Conservation (phyloP, 2,329 filamentous ascomycete species). For the Diaporthe aspalathi region DNA sequence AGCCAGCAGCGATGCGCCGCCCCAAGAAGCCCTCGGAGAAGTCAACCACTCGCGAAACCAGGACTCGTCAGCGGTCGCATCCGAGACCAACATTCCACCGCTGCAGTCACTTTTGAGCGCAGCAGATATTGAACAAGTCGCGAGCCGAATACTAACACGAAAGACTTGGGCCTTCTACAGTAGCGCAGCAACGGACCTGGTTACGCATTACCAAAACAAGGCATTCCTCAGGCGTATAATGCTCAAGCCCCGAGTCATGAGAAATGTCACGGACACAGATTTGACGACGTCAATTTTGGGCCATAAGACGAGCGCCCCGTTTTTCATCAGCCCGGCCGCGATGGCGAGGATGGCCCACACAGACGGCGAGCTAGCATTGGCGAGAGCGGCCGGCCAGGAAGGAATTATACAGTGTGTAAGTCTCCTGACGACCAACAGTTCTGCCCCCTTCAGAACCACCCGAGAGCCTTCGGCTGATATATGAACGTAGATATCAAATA, state of each 20-base stretch:
- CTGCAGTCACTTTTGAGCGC: constrained; percentile 18
- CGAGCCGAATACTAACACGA: constrained; percentile 56
- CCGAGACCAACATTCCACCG: neutral
- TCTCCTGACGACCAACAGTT: too few species aligned
- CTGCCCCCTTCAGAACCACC: too few species aligned
- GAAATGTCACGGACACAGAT: constrained; percentile 57
- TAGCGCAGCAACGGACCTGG: constrained; percentile 63
- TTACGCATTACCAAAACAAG: constrained; percentile 62
- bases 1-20: constrained; percentile 30
- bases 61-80: neutral
- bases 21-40: constrained; percentile 45
- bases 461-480: too few species aligned
- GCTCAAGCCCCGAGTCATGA: constrained; percentile 63
- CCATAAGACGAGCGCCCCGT: constrained; percentile 53
- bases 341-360: constrained; percentile 62
- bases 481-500: constrained; percentile 65
- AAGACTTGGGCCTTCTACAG: constrained; percentile 69
- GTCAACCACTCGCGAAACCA: too few species aligned
- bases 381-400: constrained; percentile 58
- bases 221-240: constrained; percentile 60
- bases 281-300: constrained; percentile 57
- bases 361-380: constrained; percentile 64
- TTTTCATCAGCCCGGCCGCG: constrained; percentile 63
- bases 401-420: constrained; percentile 62
- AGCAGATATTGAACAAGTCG: constrained; percentile 60